Evolutionary conservation across 2,329 filamentous ascomycete genomes (phyloP), one percentile per base, ranked within the genome.

Genomic region (Calonectria montana): DNA sequence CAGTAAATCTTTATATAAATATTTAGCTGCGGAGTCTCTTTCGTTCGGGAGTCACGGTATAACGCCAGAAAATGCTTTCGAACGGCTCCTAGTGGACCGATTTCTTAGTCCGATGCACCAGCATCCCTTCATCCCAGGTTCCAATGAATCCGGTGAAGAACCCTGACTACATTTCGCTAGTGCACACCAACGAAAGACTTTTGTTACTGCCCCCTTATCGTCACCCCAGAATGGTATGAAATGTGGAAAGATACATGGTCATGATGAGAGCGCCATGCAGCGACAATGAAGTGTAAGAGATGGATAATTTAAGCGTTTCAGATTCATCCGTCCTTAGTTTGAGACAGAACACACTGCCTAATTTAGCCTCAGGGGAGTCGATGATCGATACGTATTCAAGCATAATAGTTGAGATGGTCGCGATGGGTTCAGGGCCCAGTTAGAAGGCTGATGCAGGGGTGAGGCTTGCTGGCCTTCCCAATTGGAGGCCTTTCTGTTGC

Each of bases 171-270:
- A 63, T 70, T 63, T 72, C 62, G 48, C 65, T 43, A 70, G 23
- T 31, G 50, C 47, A n/a, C 47, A n/a, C 16, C 45, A 37, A 23
- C 21, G 29, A 66, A 39, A 59, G 8, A 16, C 13, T n/a, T 41
- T 21, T 45, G 43, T 25, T 39, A 39, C 15, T 35, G 37, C 15
- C 55, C 27, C 39, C 53, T 27, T 48, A 64, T 57, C 39, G 23
- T 53, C 50, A 23, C 47, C 73, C 70, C 57, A 69, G 67, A 69
- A 74, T 74, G 72, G 72, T 65, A 65, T 68, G 70, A 67, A 50
- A 39, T 21, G 18, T 39, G 63, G 43, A 55, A 53, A 62, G 64
- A 55, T 61, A 18, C 23, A 12, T 16, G 43, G 43, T 45, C 43
- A 66, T 39, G 50, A 39, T 65, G 65, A 66, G 29, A 47, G 69